Percentiles rank a stretch among this genome's conserved stretches.
Evolutionary conservation across 495 filamentous ascomycete genomes (phyloP).

Genomic region (Neurospora tetraspora): DNA sequence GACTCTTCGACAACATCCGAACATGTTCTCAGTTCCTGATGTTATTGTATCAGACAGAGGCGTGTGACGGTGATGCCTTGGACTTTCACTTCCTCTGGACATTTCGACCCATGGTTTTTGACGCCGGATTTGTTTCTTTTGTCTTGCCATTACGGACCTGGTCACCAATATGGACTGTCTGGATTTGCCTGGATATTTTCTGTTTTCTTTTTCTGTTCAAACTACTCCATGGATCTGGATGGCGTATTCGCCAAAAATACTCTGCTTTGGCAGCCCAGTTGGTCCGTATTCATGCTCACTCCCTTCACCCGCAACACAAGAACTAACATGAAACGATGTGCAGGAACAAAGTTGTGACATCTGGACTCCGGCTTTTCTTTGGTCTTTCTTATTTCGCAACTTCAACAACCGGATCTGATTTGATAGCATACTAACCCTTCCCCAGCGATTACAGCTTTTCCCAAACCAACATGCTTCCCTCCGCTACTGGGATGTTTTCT

Average conservation of each 20-base stretch:
- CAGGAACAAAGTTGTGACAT: slow-evolving; percentile 44
- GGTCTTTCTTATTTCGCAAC: slow-evolving; percentile 16
- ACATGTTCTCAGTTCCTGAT: neutral
- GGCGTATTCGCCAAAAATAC: neutral
- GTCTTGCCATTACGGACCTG: neutral
- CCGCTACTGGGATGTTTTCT: slow-evolving; percentile 40
- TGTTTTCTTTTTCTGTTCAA: slow-evolving; percentile 9
- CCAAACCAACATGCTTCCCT: slow-evolving; percentile 37
- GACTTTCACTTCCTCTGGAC: neutral
- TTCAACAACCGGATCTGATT: slow-evolving; percentile 18
- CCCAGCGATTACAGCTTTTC: slow-evolving; percentile 42
- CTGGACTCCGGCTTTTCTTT: slow-evolving; percentile 25
- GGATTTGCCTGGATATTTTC: slow-evolving; percentile 21
- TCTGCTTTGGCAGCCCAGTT: slow-evolving; percentile 7
- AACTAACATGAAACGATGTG: slow-evolving; percentile 21
- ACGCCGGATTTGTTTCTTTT: neutral
- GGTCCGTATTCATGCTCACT: slow-evolving; percentile 10
- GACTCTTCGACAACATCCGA: neutral
- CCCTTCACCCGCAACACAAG: neutral
- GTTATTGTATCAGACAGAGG: neutral
- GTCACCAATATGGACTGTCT: neutral
- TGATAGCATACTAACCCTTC: slow-evolving; percentile 42
- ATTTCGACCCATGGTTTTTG: neutral
- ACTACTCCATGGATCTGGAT: slow-evolving; percentile 1
- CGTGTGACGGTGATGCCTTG: neutral